Evolutionary conservation across 345 rosid genomes (phyloP), one percentile per base, ranked within the genome.

Genomic region (Bruguiera gymnorhiza): DNA sequence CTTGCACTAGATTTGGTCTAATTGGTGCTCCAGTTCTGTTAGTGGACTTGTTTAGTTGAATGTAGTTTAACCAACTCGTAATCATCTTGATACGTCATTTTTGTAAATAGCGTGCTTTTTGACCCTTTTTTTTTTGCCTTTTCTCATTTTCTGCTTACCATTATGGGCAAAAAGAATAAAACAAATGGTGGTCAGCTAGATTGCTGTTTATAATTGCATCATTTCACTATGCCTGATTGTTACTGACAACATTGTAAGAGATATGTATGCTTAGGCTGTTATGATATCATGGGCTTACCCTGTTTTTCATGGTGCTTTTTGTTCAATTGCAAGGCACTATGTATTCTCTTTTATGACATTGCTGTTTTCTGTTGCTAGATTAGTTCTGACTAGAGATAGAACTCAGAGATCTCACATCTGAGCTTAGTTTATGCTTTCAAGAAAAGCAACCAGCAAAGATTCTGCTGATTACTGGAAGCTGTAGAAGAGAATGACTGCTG

Each of bases 401-500:
- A 39, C n/a, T 32, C n/a, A 1, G 61, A 60, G 53, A 46, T 50
- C 34, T 68, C 39, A 51, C 48, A 23, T 60, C 30, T 16, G 20
- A 72, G 32, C 29, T 6, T 55, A 46, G 32, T 62, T 65, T 55
- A 50, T 65, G 18, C 54, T 73, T 59, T 70, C 61, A 67, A 73
- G 80, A 78, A 78, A 66, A 74, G 66, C 37, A 71, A 62, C 26
- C 58, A 30, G 75, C 55, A 78, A 70, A 71, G 66, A 59, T 63
- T 69, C 61, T 75, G 79, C 73, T 76, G 81, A 70, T 68, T 69
- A 55, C 62, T 74, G 63, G 65, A 63, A 67, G 51, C 21, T 24
- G 23, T 20, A 26, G 65, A 66, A 67, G 61, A 83, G 63, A 64
- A 92, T 90, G 99, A 73, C 85, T 76, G 81, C 84, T 24, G 69